Evolutionary conservation across 805 yeast species (phyloP).

Genomic region (Candida chauliodis): DNA sequence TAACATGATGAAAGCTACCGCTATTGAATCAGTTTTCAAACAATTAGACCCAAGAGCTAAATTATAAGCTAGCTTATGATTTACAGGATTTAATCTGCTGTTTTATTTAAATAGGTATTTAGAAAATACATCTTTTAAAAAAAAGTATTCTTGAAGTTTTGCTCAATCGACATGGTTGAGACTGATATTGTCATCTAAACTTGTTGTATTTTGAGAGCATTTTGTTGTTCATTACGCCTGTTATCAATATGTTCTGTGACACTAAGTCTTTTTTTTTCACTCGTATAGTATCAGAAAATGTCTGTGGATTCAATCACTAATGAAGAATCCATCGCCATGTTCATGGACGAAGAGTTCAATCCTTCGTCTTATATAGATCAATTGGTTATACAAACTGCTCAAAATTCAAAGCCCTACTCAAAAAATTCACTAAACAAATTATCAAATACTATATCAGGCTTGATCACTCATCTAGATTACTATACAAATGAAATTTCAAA

Average conservation of each 20-base stretch:
- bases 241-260: no score
- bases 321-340: slow-evolving; percentile 54
- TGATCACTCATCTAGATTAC: slow-evolving; percentile 59
- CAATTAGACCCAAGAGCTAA: slow-evolving; percentile 41
- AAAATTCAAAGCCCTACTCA: slow-evolving; percentile 7
- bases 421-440: slow-evolving; percentile 30
- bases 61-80: slow-evolving; percentile 22
- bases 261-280: no score
- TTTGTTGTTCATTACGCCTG: no score
- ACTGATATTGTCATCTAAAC: no score
- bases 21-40: slow-evolving; percentile 66
- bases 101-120: slow-evolving; percentile 1
- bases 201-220: no score
- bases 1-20: slow-evolving; percentile 85
- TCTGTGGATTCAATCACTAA: no score
- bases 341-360: slow-evolving; percentile 62
- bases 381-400: slow-evolving; percentile 15
- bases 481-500: slow-evolving; percentile 56
- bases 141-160: no score
- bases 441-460: slow-evolving; percentile 46
- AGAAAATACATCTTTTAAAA: slow-evolving; percentile 3
- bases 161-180: no score
- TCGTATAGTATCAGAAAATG: no score
- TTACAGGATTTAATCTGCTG: no score
- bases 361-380: slow-evolving; percentile 63